Conservation (phyloP, 2,329 filamentous ascomycete species). For the Colletotrichum higginsianum region DNA sequence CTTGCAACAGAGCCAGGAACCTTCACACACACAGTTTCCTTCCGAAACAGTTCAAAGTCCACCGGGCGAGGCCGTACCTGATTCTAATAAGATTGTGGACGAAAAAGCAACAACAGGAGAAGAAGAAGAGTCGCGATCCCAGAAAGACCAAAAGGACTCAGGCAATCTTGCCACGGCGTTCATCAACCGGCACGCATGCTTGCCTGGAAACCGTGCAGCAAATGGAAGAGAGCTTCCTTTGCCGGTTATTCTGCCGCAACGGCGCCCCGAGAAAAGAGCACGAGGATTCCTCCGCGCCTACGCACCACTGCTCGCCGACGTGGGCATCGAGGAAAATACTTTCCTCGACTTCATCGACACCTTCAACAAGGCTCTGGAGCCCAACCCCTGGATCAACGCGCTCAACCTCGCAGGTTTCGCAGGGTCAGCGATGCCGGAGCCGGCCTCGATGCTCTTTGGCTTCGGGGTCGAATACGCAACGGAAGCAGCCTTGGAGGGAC, state of each 20-base stretch:
- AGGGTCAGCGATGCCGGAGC: constrained; percentile 55
- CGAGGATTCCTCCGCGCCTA: constrained; percentile 70
- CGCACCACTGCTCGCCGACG: constrained; percentile 61
- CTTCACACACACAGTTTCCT: fast-evolving
- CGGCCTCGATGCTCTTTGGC: constrained; percentile 59
- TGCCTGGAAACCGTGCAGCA: fast-evolving
- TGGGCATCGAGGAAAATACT: constrained; percentile 62
- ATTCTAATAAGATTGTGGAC: neutral
- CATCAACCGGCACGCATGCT: constrained; percentile 2
- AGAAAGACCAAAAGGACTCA: neutral
- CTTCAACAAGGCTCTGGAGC: constrained; percentile 58
- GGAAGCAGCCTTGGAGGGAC: constrained; percentile 57
- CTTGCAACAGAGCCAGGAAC: neutral
- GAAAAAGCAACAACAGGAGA: neutral
- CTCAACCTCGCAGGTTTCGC: constrained; percentile 59
- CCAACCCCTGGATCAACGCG: constrained; percentile 54
- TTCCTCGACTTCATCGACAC: constrained; percentile 65
- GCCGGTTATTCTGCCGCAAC: constrained; percentile 67
- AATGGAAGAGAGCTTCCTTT: constrained; percentile 49
- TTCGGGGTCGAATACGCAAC: constrained; percentile 60
- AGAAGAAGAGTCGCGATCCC: neutral
- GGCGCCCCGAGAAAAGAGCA: constrained; percentile 62
- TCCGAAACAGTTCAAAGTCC: neutral
- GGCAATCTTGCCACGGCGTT: constrained; percentile 17
- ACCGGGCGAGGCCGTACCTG: neutral